Evolutionary conservation across 176 grass and related monocot species (phyloP), one percentile per base, ranked within the genome.

Genomic region (Pontederia paniculata): DNA sequence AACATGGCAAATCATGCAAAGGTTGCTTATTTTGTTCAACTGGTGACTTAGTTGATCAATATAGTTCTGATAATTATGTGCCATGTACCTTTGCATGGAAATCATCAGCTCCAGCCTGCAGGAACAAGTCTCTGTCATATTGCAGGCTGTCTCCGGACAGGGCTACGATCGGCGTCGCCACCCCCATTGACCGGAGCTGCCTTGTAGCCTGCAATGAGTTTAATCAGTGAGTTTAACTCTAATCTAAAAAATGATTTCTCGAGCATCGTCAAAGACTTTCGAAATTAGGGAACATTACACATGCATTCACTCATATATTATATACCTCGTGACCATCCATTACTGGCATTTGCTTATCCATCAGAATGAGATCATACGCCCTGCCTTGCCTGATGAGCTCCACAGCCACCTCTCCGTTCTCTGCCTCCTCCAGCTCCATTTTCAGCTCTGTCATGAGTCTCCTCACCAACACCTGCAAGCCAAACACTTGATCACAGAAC

Each of bases 311-410:
- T n/a, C n/a, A n/a, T n/a, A n/a, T n/a, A n/a, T n/a, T n/a, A n/a
- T n/a, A n/a, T 49, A 90, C 87, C 78, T 90, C 87, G 69, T 63
- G 82, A 0, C 82, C 87, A 62, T 90, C 72, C 82, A 86, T 77
- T 57, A 63, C 60, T 2, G 87, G 75, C 87, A 86, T 83, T 50
- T 80, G 63, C 28, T 48, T 46, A 73, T 91, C 87, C 64, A 77
- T 64, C 59, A 91, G 55, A 62, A 91, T 77, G 71, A 91, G 87
- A 23, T 86, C 63, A 48, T 66, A 66, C 11, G 48, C 2, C 28
- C 23, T 66, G 7, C 63, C 63, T 42, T 53, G 21, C 48, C 28
- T 52, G n/a, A 66, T 20, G 48, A 52, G 42, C 1, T 66, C 63
- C 63, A 66, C 63, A 2, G 63, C 63, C 49, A 42, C 25, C 17